A percentile compares a stretch with the other conserved stretches of the same genome.
Conservation (phyloP, 2,329 filamentous ascomycete species). For the Xylariales sp. region DNA sequence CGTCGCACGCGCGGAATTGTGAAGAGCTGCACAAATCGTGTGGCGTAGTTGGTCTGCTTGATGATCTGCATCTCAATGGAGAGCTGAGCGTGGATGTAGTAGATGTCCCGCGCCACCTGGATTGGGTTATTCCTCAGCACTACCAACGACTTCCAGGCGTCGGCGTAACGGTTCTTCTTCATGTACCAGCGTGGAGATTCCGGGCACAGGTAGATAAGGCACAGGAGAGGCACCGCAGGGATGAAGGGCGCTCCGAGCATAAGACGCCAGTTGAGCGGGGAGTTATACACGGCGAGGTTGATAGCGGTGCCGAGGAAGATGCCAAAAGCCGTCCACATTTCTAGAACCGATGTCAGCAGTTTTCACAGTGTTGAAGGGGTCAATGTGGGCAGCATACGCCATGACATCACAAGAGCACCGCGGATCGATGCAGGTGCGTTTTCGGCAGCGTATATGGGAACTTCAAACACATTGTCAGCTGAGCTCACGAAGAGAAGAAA, state of each 20-base stretch:
- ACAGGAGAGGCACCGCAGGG: constrained; percentile 50
- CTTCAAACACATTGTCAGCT: constrained; percentile 28
- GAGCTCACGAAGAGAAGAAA: too few species aligned
- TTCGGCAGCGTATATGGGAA: constrained; percentile 74
- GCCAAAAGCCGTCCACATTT: constrained; percentile 61
- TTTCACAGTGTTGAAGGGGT: too few species aligned
- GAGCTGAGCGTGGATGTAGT: constrained; percentile 62
- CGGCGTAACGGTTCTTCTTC: constrained; percentile 58
- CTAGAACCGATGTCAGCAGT: too few species aligned
- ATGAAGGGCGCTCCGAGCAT: constrained; percentile 55
- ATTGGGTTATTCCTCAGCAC: constrained; percentile 49
- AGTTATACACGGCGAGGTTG: constrained; percentile 47
- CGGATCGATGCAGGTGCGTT: constrained; percentile 65
- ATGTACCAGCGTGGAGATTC: constrained; percentile 64
- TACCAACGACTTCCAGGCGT: constrained; percentile 55
- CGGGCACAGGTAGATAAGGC: constrained; percentile 62
- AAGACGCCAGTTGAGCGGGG: constrained; percentile 29
- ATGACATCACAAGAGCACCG: constrained; percentile 77
- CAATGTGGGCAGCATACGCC: too few species aligned
- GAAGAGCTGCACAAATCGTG: constrained; percentile 61
- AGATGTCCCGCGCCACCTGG: constrained; percentile 57
- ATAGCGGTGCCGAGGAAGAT: constrained; percentile 58
- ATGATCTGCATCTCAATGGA: constrained; percentile 52
- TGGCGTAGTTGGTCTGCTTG: constrained; percentile 50
- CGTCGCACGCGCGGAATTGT: constrained; percentile 65